Evolutionary conservation across 345 rosid species (phyloP), one percentile per base, ranked within the genome.

Genomic region (Eucalyptus pauciflora): DNA sequence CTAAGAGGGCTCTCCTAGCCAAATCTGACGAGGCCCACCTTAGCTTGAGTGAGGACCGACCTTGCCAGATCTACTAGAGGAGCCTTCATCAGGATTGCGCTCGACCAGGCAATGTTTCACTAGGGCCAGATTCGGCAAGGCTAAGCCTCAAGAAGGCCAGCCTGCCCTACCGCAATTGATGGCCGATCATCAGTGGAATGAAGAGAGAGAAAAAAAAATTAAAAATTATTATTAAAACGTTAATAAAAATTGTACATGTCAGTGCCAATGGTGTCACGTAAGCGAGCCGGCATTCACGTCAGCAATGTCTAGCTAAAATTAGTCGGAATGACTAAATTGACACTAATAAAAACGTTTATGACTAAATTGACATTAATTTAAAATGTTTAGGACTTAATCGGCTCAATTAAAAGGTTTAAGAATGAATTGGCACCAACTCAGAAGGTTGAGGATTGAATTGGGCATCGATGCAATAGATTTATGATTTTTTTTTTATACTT

Each of bases 31-130:
- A 18, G 10, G 24, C 2, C 2, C 1, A 0, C 0, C 58, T 0
- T 18, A 52, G 25, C 58, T 0, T 18, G 0, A 52, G 58, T 0
- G 1, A 18, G 58, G 10, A 18, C 1, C 0, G 0, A 52, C 0
- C 58, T 52, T 0, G 1, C 0, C 0, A 0, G 0, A 52, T 52
- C 2, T 20, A 0, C 1, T 0, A 18, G 0, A 52, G 58, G 58
- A 52, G 10, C 58, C 10, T 52, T 20, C 58, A 52, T 52, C 0
- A 10, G 0, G 58, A 25, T 52, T 52, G 25, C 0, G 0, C 25
- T 52, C 0, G 0, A 52, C 25, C 1, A 8, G 0, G 58, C 25
- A 18, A 52, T 3, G 25, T 0, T 20, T 52, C 25, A 52, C 1
- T 0, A 7, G 2, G 24, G 24, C 1, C 0, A 18, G 1, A 18